Percentiles rank a stretch among this genome's conserved stretches.
Conservation (phyloP, 805 yeast species). For the Metschnikowia cubensis region DNA sequence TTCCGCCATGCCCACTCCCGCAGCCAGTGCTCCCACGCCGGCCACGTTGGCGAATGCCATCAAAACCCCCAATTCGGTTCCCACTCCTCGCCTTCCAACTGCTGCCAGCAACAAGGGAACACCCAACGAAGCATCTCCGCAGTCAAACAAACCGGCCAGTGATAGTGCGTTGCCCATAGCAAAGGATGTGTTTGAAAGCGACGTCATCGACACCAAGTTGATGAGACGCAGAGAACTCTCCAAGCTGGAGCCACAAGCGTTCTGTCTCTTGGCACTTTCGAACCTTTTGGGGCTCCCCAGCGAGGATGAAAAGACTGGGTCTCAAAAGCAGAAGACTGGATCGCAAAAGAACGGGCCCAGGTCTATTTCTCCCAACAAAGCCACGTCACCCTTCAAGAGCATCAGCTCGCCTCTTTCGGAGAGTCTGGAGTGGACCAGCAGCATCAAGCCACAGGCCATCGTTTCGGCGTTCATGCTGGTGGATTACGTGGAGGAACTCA, state of each 20-base stretch:
- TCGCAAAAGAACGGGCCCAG: background rate
- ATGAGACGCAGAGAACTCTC: slow-evolving; percentile 46
- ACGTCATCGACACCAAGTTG: slow-evolving; percentile 39
- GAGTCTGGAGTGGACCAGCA: slow-evolving; percentile 37
- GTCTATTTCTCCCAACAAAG: background rate
- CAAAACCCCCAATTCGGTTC: slow-evolving; percentile 42
- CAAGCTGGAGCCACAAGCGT: slow-evolving; percentile 42
- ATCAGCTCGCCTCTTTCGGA: slow-evolving; percentile 34
- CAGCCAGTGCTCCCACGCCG: slow-evolving; percentile 35
- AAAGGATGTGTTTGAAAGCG: slow-evolving; percentile 22
- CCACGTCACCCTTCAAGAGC: background rate
- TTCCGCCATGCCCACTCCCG: slow-evolving; percentile 34
- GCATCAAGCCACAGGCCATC: slow-evolving; percentile 43
- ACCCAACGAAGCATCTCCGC: slow-evolving; percentile 37
- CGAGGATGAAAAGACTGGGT: slow-evolving; percentile 7
- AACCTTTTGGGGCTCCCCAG: slow-evolving; percentile 47
- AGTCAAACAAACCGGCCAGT: slow-evolving; percentile 1
- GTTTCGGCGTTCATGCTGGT: slow-evolving; percentile 45
- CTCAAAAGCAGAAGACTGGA: too few relatives aligned
- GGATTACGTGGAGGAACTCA: slow-evolving; percentile 32
- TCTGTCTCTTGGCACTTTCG: slow-evolving; percentile 48
- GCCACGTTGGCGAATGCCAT: slow-evolving; percentile 36
- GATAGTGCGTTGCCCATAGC: slow-evolving; percentile 11
- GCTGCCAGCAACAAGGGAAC: slow-evolving; percentile 40
- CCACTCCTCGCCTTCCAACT: slow-evolving; percentile 38